These are phyloP conservation scores for Phytophthora lateralis DNA, from an alignment of 352 stramenopile genomes.

Conservation along the genomic window DNA sequence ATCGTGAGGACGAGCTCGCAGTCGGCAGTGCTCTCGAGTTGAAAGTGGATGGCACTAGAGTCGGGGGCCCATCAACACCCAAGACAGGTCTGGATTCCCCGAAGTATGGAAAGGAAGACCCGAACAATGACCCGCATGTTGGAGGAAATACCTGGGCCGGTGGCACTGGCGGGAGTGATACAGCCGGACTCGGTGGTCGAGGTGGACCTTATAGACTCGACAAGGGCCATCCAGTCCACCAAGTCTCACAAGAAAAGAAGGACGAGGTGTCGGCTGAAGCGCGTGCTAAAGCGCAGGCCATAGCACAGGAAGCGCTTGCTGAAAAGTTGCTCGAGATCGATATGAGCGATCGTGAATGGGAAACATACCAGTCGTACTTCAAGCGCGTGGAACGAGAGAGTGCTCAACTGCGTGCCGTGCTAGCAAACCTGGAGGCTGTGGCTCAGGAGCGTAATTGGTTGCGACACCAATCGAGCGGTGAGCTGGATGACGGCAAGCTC, in stretches of 20 bases:
- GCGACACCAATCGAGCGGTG: slow-evolving; percentile 92
- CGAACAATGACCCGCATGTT: slow-evolving; percentile 93
- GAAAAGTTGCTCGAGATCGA: slow-evolving; percentile 78
- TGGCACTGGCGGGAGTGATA: slow-evolving; percentile 93
- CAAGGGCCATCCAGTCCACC: slow-evolving; percentile 93
- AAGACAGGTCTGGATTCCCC: slow-evolving; percentile 76
- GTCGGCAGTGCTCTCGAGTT: slow-evolving; percentile 37
- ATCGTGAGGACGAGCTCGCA: slow-evolving; percentile 21
- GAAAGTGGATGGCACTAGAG: slow-evolving; percentile 52
- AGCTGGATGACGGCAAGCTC: slow-evolving; percentile 95
- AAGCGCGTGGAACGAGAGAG: slow-evolving; percentile 78
- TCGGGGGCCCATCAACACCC: slow-evolving; percentile 52
- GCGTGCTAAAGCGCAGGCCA: slow-evolving; percentile 58
- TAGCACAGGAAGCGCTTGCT: slow-evolving; percentile 79
- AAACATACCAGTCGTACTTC: slow-evolving; percentile 82
- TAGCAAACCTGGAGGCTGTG: slow-evolving; percentile 85
- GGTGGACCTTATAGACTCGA: slow-evolving; percentile 96
- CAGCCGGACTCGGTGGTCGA: slow-evolving; percentile 91
- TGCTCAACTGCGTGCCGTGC: slow-evolving; percentile 72
- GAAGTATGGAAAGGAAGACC: slow-evolving; percentile 95
- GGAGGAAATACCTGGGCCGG: slow-evolving; percentile 96
- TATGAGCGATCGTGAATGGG: slow-evolving; percentile 84
- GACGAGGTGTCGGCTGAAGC: slow-evolving; percentile 91
- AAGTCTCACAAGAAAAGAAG: slow-evolving; percentile 94
- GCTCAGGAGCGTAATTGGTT: slow-evolving; percentile 93